A percentile compares a stretch with the other conserved stretches of the same genome.
Conservation (phyloP, 495 filamentous ascomycete species). For the Corynascus novoguineensis region DNA sequence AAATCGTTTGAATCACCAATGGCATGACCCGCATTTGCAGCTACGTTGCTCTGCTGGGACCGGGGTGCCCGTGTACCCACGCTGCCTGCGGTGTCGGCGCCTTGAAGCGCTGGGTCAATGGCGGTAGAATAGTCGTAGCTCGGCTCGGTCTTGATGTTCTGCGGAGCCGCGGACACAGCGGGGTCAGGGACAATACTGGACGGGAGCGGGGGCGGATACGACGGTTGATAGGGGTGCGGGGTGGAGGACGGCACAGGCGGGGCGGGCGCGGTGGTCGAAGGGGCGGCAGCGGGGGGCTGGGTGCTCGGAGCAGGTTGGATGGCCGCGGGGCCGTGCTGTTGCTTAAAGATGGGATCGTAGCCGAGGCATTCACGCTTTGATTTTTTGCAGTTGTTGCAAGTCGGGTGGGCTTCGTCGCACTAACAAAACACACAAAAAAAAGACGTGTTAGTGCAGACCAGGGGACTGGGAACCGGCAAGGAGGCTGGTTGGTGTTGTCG, state of each 20-base stretch:
- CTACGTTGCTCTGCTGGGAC: constrained; percentile 32
- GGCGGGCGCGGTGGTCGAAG: constrained; percentile 28
- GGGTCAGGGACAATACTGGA: constrained; percentile 33
- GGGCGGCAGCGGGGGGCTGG: constrained; percentile 24
- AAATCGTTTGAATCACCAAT: constrained; percentile 17
- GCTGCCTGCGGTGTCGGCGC: constrained; percentile 28
- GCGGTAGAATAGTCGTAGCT: constrained; percentile 61
- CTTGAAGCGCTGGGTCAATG: constrained; percentile 72
- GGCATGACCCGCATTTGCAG: constrained; percentile 21
- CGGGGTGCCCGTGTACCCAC: constrained; percentile 35
- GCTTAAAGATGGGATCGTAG: constrained; percentile 97
- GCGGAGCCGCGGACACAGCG: constrained; percentile 41
- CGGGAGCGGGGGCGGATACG: constrained; percentile 26
- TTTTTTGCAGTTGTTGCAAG: constrained; percentile 95
- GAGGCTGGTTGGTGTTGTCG: constrained; percentile 7
- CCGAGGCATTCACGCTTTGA: constrained; percentile 96
- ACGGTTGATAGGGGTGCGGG: constrained; percentile 27
- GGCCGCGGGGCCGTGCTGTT: constrained; percentile 67
- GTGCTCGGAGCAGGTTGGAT: constrained; percentile 61
- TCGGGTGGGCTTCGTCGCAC: constrained; percentile 95
- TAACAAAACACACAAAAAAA: constrained; percentile 38
- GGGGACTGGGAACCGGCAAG: neutral
- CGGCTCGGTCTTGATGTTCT: constrained; percentile 53
- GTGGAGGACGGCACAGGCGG: constrained; percentile 32
- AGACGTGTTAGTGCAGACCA: constrained; percentile 12